Evolutionary conservation across 768 basidiomycete species (phyloP), one percentile per base, ranked within the genome.

Genomic region (Coprinopsis cinerea): DNA sequence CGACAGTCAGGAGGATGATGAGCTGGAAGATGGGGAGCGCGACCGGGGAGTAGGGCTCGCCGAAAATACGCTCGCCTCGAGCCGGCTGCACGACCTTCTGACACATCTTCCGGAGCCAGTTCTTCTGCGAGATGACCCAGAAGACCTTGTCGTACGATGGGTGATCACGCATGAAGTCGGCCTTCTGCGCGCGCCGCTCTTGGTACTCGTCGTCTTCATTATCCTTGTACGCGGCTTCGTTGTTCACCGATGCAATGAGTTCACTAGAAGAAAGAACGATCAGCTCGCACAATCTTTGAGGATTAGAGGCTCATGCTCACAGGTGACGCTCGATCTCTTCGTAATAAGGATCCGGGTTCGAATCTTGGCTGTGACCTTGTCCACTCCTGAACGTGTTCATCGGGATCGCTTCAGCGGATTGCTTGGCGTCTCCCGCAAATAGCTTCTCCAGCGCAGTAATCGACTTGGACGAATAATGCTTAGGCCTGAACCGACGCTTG

Each of bases 71-170:
- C 50, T 91, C 87, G 20, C 92, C 91, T 47, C 82, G 78, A 0
- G 90, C 79, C 0, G 95, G 90, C 32, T 79, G 77, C 15, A 95
- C 91, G 40, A 95, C 65, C 53, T 77, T 80, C 65, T 98, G 95
- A 61, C 88, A 95, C 51, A 83, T 61, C 36, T 70, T 76, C 1
- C 95, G 85, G 32, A 94, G 28, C 14, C 67, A 65, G 54, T 86
- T 90, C 55, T 80, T 77, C 67, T 95, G 92, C 1, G 85, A 79
- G 62, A 97, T 85, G 17, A 95, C 53, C 88, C 90, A 96, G 53
- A 97, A 85, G 0, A 88, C 80, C 59, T 82, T 88, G 66, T 97
- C 94, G 60, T 88, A 98, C 2, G 83, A 77, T 0, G 95, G 92
- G 66, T 96, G 87, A 48, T 85, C 79, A 1, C 78, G 80, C 55